Base-by-base conservation (phyloP, 2,329 filamentous ascomycete genomes). In the Alternaria alternata region DNA sequence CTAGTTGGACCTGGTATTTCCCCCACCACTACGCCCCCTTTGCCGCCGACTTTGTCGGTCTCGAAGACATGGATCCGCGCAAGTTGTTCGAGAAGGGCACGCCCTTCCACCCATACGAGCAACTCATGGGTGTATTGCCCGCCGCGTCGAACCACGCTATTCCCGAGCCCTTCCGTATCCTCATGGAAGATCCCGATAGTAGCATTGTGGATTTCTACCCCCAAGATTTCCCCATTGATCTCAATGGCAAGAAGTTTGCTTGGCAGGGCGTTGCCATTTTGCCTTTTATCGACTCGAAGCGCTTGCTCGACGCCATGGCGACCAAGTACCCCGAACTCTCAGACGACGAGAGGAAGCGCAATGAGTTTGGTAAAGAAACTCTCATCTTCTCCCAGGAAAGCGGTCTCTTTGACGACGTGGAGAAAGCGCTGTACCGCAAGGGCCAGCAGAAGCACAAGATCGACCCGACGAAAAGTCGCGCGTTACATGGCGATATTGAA, bases 1-100 rank as follows among this genome's bases (percentile, higher is more conserved):
- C 95, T 22, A 97, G 93, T 0, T 99, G 96, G 95, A 96, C 94
- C 53, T 99, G 95, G 95, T 99, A 95, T 78, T 99, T 97, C 75
- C 95, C 95, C 0, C 96, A 98, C 74, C 95, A 99, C 76, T 99
- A 99, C 76, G 96, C 95, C 1, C 95, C 96, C 4, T 99, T 99
- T 76, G 95, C 95, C 3, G 91, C 93, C 53, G 95, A 99, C 78
- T 99, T 99, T 78, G 89, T 91, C 59, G 89, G 94, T 57, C 84
- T 99, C 46, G 87, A 85, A 53, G 89, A 93, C 68, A 88, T 97
- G 84, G 85, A 91, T 32, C 74, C 75, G 6, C 69, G 70, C 24
- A 87, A 97, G 66, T 83, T 86, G 18, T 99, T 99, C 69, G 86
- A 92, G 59, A 92, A 94, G 78, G 94, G 94, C 11, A 88, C 85